Conservation (phyloP, 345 rosid genomes). For the Citrus maxima region DNA sequence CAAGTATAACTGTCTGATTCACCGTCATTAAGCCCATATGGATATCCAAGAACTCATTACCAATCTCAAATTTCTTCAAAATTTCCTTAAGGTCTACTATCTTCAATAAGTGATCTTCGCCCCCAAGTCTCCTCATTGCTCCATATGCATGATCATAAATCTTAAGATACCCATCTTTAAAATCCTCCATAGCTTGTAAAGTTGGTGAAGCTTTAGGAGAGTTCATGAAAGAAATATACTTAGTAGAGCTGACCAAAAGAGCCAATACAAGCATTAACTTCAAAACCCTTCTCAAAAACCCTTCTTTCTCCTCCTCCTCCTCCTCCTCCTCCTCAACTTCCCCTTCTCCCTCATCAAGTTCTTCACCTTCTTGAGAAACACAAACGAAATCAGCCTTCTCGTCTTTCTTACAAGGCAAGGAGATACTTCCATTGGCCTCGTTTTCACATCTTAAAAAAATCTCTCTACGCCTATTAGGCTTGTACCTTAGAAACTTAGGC, state of each 20-base stretch:
- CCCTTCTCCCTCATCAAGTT: constrained; percentile 16
- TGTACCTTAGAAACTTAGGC: constrained; percentile 40
- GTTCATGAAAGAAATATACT: constrained; percentile 34
- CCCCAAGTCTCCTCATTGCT: constrained; percentile 5
- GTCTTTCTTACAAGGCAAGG: not conserved
- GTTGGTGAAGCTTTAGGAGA: constrained; percentile 18
- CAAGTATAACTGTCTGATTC: not conserved
- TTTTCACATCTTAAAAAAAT: constrained; percentile 21
- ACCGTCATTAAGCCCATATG: constrained; percentile 1
- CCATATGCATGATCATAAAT: constrained; percentile 19
- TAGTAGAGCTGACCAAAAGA: constrained; percentile 28
- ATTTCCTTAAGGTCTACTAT: constrained; percentile 6
- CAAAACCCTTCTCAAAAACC: constrained; percentile 22
- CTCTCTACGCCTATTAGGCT: constrained; percentile 34
- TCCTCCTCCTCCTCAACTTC: constrained; percentile 10
- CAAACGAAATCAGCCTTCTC: constrained; percentile 13
- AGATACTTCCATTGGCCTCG: constrained; percentile 14
- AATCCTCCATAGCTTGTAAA: constrained; percentile 6
- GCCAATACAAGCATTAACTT: constrained; percentile 21
- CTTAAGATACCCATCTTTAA: constrained; percentile 17
- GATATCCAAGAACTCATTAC: constrained; percentile 2
- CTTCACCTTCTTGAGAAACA: constrained; percentile 15
- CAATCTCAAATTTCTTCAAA: constrained; percentile 5
- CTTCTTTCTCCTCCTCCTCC: constrained; percentile 25
- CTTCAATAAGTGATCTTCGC: not conserved